Evolutionary conservation across 306 rosid genomes (phyloP), one percentile per base, ranked within the genome.

Genomic region (Clitoria ternatea): DNA sequence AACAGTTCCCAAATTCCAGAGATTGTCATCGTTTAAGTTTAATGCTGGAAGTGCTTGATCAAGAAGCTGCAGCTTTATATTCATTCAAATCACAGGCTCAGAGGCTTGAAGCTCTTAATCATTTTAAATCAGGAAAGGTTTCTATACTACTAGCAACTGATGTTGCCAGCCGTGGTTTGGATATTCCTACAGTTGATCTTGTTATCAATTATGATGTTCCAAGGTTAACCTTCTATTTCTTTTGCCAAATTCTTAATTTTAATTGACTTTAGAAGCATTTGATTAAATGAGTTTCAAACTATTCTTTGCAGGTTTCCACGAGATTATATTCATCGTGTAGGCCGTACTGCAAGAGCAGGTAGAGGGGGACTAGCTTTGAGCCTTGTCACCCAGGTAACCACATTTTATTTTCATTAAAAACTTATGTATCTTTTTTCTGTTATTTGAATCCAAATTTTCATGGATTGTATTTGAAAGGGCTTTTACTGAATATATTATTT

Each of bases 331-430:
- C 97, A 90, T 50, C 94, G 98, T 29, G 98, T 93, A 19, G 98
- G 98, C 40, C 94, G 94, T 74, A 93, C 94, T 20, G 94, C 96
- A 68, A 89, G 98, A 83, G 98, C 96, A 30, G 97, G 98, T 65
- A 87, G 94, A 83, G 92, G 87, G 61, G 98, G 97, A 33, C 76
- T 88, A 54, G 92, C 97, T 40, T 22, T 90, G 77, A 88, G 88
- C 84, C 60, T 93, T 81, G 88, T 90, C 40, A 82, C 94, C 52
- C 85, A 84, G 85, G 97, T 82, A 56, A 79, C 75, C 66, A 19
- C 61, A 45, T 52, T 12, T 64, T 75, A n/a, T 24, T 26, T 47
- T 45, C 53, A 17, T 7, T 29, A 45, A 7, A 5, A 57, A 13
- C 4, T 17, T 69, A 10, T 23, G 43, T 23, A 53, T 44, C 2